Base-by-base conservation (phyloP, 345 rosid genomes). In the Salix viminalis region DNA sequence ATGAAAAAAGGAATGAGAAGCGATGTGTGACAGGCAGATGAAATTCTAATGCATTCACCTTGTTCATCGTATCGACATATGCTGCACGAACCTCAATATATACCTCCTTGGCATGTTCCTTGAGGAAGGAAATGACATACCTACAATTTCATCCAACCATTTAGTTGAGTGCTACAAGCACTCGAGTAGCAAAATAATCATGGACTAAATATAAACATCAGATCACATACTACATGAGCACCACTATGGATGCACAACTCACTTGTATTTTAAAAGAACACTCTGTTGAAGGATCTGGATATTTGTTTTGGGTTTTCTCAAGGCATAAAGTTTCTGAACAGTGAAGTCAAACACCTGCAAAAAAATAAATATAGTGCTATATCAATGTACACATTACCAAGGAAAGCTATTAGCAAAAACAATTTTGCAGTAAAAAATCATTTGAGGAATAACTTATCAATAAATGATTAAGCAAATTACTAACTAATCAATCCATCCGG, bases 221-320 rank as follows among this genome's bases (percentile, higher is more conserved):
- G 18, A 46, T 3, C 15, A 71, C 74, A 7, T 18, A 50, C 23
- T 50, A 26, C 32, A 64, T 2, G 12, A 65, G 28, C 21, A 48
- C 15, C 7, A 48, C 58, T 3, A 19, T 67, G 70, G 19, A 83
- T 32, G 78, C 36, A 79, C 56, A 34, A 77, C 97, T 86, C 80
- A 96, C 99, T 92, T 96, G 91, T 93, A 93, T 69, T 96, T 96
- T 76, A 93, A 85, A 83, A 93, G 90, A 79, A 96, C 97, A 86
- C 89, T 96, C 82, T 93, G 99, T 79, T 96, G 99, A 86, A 96
- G 96, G 80, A 96, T 93, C 84, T 96, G 99, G 78, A 96, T 93
- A 81, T 96, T 96, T 75, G 99, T 96, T 90, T 96, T 96, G 61
- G 99, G 99, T 85, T 96, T 96, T 82, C 99, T 93, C 81, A 96